Evolutionary conservation across 768 basidiomycete species (phyloP).

Genomic region (Crassisporium funariophilum): DNA sequence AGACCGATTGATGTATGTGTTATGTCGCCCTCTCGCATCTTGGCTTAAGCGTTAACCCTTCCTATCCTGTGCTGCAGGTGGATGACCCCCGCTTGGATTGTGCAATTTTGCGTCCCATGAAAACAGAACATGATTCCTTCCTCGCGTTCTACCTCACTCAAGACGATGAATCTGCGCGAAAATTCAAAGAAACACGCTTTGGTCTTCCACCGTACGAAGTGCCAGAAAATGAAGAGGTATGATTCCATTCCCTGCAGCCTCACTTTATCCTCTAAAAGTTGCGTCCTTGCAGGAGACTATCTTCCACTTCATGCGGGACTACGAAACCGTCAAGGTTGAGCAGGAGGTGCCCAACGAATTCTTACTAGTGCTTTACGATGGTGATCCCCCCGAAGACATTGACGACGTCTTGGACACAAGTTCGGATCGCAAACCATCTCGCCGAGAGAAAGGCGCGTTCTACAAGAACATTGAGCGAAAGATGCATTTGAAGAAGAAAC

Average conservation of each 20-base stretch:
- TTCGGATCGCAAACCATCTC: constrained; percentile 23
- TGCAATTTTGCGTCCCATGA: constrained; percentile 85
- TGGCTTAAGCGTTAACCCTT: background rate
- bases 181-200: constrained; percentile 62
- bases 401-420: constrained; percentile 39
- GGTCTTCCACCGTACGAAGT: constrained; percentile 44
- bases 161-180: constrained; percentile 68
- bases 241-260: constrained; percentile 9
- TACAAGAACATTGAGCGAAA: constrained; percentile 90
- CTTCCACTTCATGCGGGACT: constrained; percentile 81
- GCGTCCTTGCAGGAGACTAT: constrained; percentile 52
- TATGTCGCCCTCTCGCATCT: constrained; percentile 21
- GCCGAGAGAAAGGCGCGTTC: constrained; percentile 68
- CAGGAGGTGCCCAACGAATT: constrained; percentile 87
- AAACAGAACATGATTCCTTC: constrained; percentile 87
- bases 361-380: constrained; percentile 72
- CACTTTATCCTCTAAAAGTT: background rate
- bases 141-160: constrained; percentile 81
- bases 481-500: constrained; percentile 84
- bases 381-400: constrained; percentile 34
- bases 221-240: constrained; percentile 58
- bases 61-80: constrained; percentile 39
- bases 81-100: constrained; percentile 84
- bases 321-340: constrained; percentile 85
- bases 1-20: constrained; percentile 64